Conservation (phyloP, 1,139 yeast species). For the Nakaseomyces nivariensis region DNA sequence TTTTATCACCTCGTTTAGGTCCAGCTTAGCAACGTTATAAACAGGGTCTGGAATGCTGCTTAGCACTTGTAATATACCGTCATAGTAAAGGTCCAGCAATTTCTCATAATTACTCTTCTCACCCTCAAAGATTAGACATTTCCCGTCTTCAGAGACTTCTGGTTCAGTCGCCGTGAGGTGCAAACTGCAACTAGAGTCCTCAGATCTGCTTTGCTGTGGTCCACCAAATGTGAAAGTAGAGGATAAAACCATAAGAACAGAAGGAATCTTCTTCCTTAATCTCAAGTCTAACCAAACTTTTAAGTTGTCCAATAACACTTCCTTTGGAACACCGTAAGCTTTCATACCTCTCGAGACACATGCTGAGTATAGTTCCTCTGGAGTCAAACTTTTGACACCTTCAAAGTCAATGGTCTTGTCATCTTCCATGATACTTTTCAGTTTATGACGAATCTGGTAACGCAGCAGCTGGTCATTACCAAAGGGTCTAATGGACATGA, state of each 20-base stretch:
- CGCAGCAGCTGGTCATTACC: slow-evolving; percentile 90
- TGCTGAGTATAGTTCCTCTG: slow-evolving; percentile 79
- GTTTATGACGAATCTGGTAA: slow-evolving; percentile 83
- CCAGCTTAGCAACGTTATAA: slow-evolving; percentile 89
- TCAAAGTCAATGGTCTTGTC: slow-evolving; percentile 90
- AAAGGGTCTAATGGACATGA: slow-evolving; percentile 84
- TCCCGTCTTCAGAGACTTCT: neutral
- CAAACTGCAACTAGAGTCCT: slow-evolving; percentile 5
- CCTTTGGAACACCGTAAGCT: slow-evolving; percentile 75
- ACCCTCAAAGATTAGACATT: slow-evolving; percentile 3
- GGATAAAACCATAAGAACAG: slow-evolving; percentile 73
- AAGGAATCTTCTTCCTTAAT: slow-evolving; percentile 81
- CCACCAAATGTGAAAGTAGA: slow-evolving; percentile 89
- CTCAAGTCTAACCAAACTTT: slow-evolving; percentile 85
- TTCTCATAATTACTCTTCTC: slow-evolving; percentile 35
- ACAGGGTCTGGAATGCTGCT: slow-evolving; percentile 91
- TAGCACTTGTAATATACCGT: slow-evolving; percentile 80
- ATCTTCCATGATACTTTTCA: slow-evolving; percentile 83
- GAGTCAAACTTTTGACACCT: slow-evolving; percentile 74
- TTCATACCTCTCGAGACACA: slow-evolving; percentile 92
- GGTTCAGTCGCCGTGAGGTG: slow-evolving; percentile 3
- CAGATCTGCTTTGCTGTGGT: slow-evolving; percentile 13
- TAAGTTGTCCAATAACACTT: slow-evolving; percentile 72
- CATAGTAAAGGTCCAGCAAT: slow-evolving; percentile 53
- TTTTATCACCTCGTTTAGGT: slow-evolving; percentile 35